phyloP scores from a whole-genome alignment of 1,284 basidiomycete genomes.

The Ustilago vetiveriae region DNA sequence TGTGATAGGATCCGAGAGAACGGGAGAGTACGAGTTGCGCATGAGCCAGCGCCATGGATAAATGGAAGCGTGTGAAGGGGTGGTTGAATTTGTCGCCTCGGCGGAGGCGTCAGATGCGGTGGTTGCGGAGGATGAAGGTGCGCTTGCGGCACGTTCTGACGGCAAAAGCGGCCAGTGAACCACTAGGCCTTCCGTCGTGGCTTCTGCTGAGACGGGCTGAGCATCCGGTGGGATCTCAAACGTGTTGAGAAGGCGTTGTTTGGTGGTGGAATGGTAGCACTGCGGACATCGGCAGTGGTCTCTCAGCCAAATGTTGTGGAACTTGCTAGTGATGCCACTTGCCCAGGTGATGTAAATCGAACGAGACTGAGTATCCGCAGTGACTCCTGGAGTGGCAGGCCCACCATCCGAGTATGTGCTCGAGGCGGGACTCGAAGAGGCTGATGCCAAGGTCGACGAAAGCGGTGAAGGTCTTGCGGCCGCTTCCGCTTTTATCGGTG shows the following conservation, averaged over 20 bases:
- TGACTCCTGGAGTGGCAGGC: constrained; percentile 27
- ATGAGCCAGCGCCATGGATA: constrained; percentile 89
- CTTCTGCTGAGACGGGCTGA: constrained; percentile 74
- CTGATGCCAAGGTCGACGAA: not conserved
- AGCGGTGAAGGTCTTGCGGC: not conserved
- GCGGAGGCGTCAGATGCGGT: too few relatives aligned
- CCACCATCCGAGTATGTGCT: constrained; percentile 26
- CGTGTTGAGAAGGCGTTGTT: constrained; percentile 87
- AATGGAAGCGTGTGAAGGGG: constrained; percentile 80
- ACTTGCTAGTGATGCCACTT: constrained; percentile 40
- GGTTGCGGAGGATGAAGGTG: constrained; percentile 5
- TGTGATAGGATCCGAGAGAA: constrained; percentile 69
- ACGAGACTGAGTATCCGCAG: constrained; percentile 18
- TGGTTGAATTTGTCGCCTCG: too few relatives aligned
- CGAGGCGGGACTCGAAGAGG: constrained; percentile 2
- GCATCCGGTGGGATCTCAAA: constrained; percentile 84
- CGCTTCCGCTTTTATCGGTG: constrained; percentile 5
- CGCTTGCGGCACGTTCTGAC: constrained; percentile 25
- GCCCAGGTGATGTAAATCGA: constrained; percentile 47
- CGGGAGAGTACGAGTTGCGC: constrained; percentile 79
- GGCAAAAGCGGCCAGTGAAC: constrained; percentile 71
- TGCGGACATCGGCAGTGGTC: constrained; percentile 89
- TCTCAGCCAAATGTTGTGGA: constrained; percentile 77
- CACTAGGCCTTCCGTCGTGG: constrained; percentile 74
- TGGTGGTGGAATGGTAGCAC: constrained; percentile 89